Conservation (phyloP, 768 basidiomycete species). For the Russula sp. region DNA sequence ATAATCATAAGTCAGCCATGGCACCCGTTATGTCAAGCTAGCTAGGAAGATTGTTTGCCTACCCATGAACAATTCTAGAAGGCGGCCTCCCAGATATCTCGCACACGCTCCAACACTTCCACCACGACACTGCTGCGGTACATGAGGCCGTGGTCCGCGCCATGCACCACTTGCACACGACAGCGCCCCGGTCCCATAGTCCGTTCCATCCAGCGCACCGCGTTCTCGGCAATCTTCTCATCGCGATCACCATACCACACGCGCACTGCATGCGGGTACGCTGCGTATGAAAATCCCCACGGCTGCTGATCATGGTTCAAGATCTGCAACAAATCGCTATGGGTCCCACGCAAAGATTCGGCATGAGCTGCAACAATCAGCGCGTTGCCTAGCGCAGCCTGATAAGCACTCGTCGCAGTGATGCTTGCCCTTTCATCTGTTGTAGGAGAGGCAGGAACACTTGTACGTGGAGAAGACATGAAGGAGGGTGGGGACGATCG, state of each 20-base stretch:
- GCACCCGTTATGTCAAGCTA: neutral
- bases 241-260: conserved; percentile 95
- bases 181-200: conserved; percentile 73
- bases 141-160: conserved; percentile 92
- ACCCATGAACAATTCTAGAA: neutral
- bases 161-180: conserved; percentile 72
- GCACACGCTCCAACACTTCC: conserved; percentile 70
- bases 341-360: conserved; percentile 87
- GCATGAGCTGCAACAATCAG: conserved; percentile 93
- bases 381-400: conserved; percentile 79
- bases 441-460: conserved; percentile 33
- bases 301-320: conserved; percentile 83
- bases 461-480: conserved; percentile 46
- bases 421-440: conserved; percentile 14
- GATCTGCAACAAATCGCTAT: conserved; percentile 87
- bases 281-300: conserved; percentile 85
- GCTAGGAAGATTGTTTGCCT: neutral
- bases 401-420: conserved; percentile 41
- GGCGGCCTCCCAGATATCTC: conserved; percentile 38
- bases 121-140: conserved; percentile 84
- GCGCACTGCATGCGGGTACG: conserved; percentile 67
- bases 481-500: conserved; percentile 38
- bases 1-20: neutral
- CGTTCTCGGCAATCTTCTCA: conserved; percentile 88
- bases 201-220: conserved; percentile 89